Base-by-base conservation (phyloP, 768 basidiomycete species). In the Suillus occidentalis region DNA sequence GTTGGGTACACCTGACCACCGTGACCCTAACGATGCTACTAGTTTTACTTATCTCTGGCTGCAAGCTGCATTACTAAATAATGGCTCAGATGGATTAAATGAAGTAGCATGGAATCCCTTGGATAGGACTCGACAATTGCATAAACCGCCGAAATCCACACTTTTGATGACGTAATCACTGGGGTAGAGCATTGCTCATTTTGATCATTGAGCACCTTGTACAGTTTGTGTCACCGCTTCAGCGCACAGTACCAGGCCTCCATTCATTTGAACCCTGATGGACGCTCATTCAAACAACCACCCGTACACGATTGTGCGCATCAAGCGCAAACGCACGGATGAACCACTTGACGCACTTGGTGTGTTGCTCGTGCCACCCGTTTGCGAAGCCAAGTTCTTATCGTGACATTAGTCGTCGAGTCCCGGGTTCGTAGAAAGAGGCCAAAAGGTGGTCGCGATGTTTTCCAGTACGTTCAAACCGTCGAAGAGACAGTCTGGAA, bases 341-440 rank as follows among this genome's bases (percentile, higher is more conserved):
- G 92, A 92, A 71, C 90, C 92, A 42, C 79, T 93, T 56, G 92
- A 94, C 77, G 92, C 89, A 42, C 80, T 94, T 68, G 89, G 92
- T 89, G 78, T 69, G 81, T 75, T 36, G 45, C 67, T 40, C 53
- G 62, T 63, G 60, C 47, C 63, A 55, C 62, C 49, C 58, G 59
- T 63, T 66, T 66, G 67, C 64, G 58, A 39, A 31, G 25, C 64
- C 50, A 70, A 52, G 28, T 61, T 40, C 68, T 71, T 43, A 67
- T 58, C 18, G 65, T 64, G 50, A 58, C 58, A 57, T 16, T 66
- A 89, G 89, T 90, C 55, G 81, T 91, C 66, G 90, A 92, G 74
- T 84, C 87, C 31, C 78, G 82, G 18, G 75, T 80, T 47, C 84
- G 82, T 39, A 77, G 86, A 64, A 92, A 91, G 77, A 91, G 86